A percentile compares a stretch with the other conserved stretches of the same genome.
Evolutionary conservation across 768 basidiomycete species (phyloP).

Genomic region (Suillus hirtellus): DNA sequence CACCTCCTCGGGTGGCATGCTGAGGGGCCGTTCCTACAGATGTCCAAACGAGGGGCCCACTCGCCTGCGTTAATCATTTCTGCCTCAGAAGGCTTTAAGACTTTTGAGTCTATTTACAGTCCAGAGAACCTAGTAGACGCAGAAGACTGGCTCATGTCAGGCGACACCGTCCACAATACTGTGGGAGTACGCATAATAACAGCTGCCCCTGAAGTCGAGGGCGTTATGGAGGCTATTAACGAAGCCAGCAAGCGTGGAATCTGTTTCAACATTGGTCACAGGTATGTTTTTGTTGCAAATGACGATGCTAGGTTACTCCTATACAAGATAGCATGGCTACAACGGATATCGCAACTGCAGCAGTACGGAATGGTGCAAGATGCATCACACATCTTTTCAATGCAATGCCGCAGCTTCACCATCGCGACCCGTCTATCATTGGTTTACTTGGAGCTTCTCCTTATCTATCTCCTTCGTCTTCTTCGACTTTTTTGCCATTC

Average conservation of each 20-base stretch:
- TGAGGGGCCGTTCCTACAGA: slow-evolving; percentile 86
- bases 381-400: slow-evolving; percentile 94
- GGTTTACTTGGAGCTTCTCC: slow-evolving; percentile 83
- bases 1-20: slow-evolving; percentile 86
- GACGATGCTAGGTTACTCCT: neutral
- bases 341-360: slow-evolving; percentile 69
- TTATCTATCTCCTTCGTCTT: slow-evolving; percentile 46
- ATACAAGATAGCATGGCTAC: slow-evolving; percentile 60
- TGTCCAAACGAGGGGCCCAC: slow-evolving; percentile 84
- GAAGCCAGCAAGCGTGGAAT: slow-evolving; percentile 65
- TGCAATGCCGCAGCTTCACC: slow-evolving; percentile 88
- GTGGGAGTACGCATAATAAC: slow-evolving; percentile 79
- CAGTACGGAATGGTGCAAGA: slow-evolving; percentile 72
- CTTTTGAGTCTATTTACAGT: slow-evolving; percentile 79
- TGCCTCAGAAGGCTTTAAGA: slow-evolving; percentile 61
- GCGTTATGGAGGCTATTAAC: slow-evolving; percentile 70
- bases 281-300: slow-evolving; percentile 41
- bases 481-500: slow-evolving; percentile 31
- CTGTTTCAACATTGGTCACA: slow-evolving; percentile 87
- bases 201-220: slow-evolving; percentile 82
- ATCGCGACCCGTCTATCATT: slow-evolving; percentile 90
- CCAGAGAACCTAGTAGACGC: slow-evolving; percentile 57
- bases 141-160: slow-evolving; percentile 67
- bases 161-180: slow-evolving; percentile 26
- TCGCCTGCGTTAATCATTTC: slow-evolving; percentile 61